Evolutionary conservation across 192 early-diverging fungal genomes (phyloP), one percentile per base, ranked within the genome.

Genomic region (Backusella macrospora): DNA sequence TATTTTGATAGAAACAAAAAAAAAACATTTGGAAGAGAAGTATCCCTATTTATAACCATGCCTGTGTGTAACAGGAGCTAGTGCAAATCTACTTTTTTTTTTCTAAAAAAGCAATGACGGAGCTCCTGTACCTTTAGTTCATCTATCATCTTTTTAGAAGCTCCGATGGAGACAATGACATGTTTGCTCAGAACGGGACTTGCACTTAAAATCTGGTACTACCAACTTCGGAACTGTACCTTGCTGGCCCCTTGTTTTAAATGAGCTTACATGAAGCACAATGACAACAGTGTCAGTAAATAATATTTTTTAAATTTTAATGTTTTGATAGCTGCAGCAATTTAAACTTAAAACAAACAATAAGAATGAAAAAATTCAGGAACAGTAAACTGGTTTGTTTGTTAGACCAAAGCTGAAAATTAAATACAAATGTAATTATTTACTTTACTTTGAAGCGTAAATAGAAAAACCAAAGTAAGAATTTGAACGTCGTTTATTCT

Each of bases 161-260:
- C 47, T 18, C 47, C 47, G 47, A 18, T 8, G 4, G 7, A n/a
- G 47, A 18, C 47, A 49, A 18, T 49, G 47, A 48, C 29, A 34
- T 34, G 29, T 34, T 34, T 34, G 29, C 2, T 34, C 47, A 18
- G 47, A 48, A 48, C 47, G 47, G 47, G 47, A 8, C 6, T n/a
- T n/a, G 16, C 14, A 49, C 47, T 49, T 49, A 52, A 18, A 52
- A 52, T 52, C 49, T 52, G n/a, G 49, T 52, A 52, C 49, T 52
- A 52, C 49, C 29, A 52, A 18, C 18, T 52, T 18, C 49, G 49
- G 49, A 52, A 52, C n/a, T 18, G 49, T 52, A 52, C 49, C 49
- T 52, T 49, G 18, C 9, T 52, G 49, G 9, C 49, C 49, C 49
- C 49, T 52, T 52, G 49, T 52, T 52, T 52, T n/a, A 52, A n/a